Base-by-base conservation (phyloP, 169 alveolate genomes). In the Plasmodium relictum region DNA sequence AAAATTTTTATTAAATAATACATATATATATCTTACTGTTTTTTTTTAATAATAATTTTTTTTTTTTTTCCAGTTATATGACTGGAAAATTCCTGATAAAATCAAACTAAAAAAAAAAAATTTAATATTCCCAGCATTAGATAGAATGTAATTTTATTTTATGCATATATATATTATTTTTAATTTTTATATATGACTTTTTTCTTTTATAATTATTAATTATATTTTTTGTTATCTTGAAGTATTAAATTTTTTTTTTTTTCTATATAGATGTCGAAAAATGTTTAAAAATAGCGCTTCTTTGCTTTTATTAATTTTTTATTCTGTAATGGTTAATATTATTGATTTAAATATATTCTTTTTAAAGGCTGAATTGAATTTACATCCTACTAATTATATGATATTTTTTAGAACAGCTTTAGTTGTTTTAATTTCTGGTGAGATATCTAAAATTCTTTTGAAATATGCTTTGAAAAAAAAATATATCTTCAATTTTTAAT, bases 91-190 rank as follows among this genome's bases (percentile, higher is more conserved):
- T 6, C 72, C 69, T 16, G 72, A 16, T 18, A 65, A 65, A 24
- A 65, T 39, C 12, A 65, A 39, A 48, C 73, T 50, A 71, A 80
- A 62, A 9, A 74, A 80, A 48, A 80, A 80, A 31, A 59, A 71
- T 71, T 65, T 80, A 24, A 80, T 80, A 14, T 65, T 80, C 12
- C 89, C 89, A 26, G 20, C 48, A 20, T n/a, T 80, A 14, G 89
- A 80, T 42, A 80, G 52, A 50, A n/a, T 80, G 88, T 74, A 74
- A 73, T 73, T 54, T 41, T 20, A 54, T 54, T 14, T 22, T 44
- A 44, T 44, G 9, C 9, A 44, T 44, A n/a, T 54, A 10, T 54
- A 54, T 54, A 54, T 7, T 14, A 54, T 9, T n/a, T n/a, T n/a
- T 10, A 10, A 54, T 54, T 54, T 54, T 54, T 54, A n/a, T 14